A percentile compares a stretch with the other conserved stretches of the same genome.
These are phyloP conservation scores for Lichtheimia corymbifera DNA, from an alignment of 371 early-diverging fungal genomes.

Conservation along the genomic window DNA sequence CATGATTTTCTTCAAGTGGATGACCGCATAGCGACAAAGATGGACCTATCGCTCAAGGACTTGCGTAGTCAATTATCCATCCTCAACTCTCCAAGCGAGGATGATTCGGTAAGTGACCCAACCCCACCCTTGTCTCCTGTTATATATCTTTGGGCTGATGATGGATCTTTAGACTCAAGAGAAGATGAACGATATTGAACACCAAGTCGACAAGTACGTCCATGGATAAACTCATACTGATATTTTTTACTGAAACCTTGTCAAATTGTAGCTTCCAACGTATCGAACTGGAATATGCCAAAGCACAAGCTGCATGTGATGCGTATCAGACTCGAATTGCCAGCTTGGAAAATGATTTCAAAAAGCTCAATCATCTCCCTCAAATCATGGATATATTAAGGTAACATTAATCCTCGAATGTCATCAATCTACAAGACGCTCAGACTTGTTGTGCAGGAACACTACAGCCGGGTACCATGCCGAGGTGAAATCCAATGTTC, in stretches of 20 bases:
- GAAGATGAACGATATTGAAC: background rate
- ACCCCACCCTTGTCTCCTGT: too few species aligned
- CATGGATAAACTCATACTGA: background rate
- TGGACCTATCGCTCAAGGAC: background rate
- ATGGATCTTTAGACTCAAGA: background rate
- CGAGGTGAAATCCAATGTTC: too few species aligned
- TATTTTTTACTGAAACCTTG: background rate
- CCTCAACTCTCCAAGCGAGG: background rate
- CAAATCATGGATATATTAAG: slow-evolving; percentile 7
- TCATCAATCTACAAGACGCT: too few species aligned
- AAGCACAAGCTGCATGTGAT: slow-evolving; percentile 1
- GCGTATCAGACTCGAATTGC: background rate
- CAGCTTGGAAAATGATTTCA: slow-evolving; percentile 10
- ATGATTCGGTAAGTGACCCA: background rate
- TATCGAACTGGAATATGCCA: slow-evolving; percentile 1
- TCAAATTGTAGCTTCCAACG: slow-evolving; percentile 1
- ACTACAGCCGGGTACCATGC: too few species aligned
- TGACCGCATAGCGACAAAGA: background rate
- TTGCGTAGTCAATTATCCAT: slow-evolving; percentile 1
- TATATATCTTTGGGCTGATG: too few species aligned
- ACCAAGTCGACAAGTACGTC: background rate
- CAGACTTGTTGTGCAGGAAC: too few species aligned
- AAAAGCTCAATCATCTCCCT: slow-evolving; percentile 12
- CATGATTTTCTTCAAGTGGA: too few species aligned
- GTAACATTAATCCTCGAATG: background rate